A percentile compares a stretch with the other conserved stretches of the same genome.
phyloP scores from a whole-genome alignment of 495 filamentous ascomycete genomes.

The Xylaria scruposa region DNA sequence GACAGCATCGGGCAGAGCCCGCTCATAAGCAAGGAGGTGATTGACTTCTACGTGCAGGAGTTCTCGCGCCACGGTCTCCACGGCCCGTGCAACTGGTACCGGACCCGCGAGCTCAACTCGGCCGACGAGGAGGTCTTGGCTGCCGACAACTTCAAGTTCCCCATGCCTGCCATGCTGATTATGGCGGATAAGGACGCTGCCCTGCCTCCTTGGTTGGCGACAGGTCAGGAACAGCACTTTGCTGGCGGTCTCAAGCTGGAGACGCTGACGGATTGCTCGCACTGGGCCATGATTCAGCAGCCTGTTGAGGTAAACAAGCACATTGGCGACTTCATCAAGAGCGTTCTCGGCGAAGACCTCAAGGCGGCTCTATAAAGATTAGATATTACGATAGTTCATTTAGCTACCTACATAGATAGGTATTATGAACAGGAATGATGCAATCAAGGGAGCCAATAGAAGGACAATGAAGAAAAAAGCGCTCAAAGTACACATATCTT shows the following conservation, averaged over 20 bases:
- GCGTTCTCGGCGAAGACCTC: slow-evolving; percentile 35
- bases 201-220: slow-evolving; percentile 69
- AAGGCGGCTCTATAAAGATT: slow-evolving; percentile 35
- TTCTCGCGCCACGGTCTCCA: slow-evolving; percentile 71
- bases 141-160: slow-evolving; percentile 54
- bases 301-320: slow-evolving; percentile 58
- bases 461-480: background rate
- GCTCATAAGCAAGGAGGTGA: slow-evolving; percentile 69
- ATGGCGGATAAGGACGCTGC: slow-evolving; percentile 71
- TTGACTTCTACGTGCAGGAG: slow-evolving; percentile 77
- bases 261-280: slow-evolving; percentile 59
- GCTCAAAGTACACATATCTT: background rate
- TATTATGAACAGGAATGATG: background rate
- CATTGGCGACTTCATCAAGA: slow-evolving; percentile 49
- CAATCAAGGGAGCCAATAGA: background rate
- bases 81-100: slow-evolving; percentile 88
- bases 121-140: slow-evolving; percentile 69
- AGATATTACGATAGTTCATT: background rate
- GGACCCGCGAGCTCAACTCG: slow-evolving; percentile 71
- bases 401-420: background rate
- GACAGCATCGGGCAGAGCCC: slow-evolving; percentile 59
- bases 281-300: slow-evolving; percentile 75
- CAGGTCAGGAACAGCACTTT: slow-evolving; percentile 70
- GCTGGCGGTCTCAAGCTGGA: slow-evolving; percentile 64
- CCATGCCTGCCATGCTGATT: slow-evolving; percentile 76